These are phyloP conservation scores for Herpetospermum pedunculosum DNA, from an alignment of 306 rosid genomes.

Conservation along the genomic window DNA sequence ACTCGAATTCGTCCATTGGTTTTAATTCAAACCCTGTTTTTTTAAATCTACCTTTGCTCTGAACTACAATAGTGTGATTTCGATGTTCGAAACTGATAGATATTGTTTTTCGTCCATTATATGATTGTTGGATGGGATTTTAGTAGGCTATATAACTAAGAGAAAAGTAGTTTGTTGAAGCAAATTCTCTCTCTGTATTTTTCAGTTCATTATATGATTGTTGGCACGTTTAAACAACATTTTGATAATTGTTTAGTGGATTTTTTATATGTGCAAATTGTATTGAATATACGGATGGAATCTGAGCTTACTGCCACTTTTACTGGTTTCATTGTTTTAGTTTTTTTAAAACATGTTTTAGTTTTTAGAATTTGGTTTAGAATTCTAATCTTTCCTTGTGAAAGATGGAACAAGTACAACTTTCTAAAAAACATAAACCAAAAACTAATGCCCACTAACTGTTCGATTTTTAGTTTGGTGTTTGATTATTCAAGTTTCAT, in stretches of 20 bases:
- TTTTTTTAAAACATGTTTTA: no score
- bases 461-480: no score
- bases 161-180: not conserved
- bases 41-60: not conserved
- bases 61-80: not conserved
- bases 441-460: no score
- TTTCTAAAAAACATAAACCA: no score
- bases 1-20: not conserved
- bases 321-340: no score
- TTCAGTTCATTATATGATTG: no score
- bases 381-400: no score
- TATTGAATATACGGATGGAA: not conserved
- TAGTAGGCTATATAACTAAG: not conserved
- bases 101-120: not conserved
- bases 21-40: not conserved
- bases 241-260: not conserved
- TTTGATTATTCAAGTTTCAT: no score
- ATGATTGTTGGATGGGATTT: not conserved
- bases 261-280: not conserved
- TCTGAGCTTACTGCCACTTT: no score
- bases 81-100: not conserved
- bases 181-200: not conserved
- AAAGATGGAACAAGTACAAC: no score
- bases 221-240: not conserved
- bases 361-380: no score